Conservation (phyloP, 352 stramenopile genomes). For the Globisporangium rhizosaccharum region DNA sequence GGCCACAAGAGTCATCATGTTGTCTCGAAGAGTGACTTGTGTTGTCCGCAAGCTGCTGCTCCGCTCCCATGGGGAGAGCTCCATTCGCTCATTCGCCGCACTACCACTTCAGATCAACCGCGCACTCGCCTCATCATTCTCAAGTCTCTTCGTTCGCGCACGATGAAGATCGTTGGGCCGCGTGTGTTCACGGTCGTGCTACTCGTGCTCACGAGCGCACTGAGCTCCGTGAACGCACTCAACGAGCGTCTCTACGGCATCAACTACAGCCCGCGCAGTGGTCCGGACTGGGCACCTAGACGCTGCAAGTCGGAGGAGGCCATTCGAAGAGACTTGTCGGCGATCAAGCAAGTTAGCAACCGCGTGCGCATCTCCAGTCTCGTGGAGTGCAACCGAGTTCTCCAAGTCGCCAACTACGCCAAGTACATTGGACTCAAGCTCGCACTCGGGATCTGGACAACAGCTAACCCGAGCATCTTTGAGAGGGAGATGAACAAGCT, state of each 20-base stretch:
- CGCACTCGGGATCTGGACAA: slow-evolving; percentile 64
- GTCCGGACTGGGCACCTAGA: slow-evolving; percentile 33
- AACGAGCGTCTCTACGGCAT: slow-evolving; percentile 60
- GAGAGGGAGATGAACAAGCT: slow-evolving; percentile 42
- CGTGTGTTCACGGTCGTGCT: slow-evolving; percentile 4
- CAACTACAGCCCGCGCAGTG: slow-evolving; percentile 72
- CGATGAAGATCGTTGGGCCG: slow-evolving; percentile 15
- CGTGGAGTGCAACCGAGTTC: slow-evolving; percentile 41
- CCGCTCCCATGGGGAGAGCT: background rate
- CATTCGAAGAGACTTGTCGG: slow-evolving; percentile 51
- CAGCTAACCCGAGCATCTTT: slow-evolving; percentile 24
- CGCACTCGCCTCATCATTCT: background rate
- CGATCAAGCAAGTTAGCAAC: slow-evolving; percentile 36
- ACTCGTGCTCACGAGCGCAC: slow-evolving; percentile 10
- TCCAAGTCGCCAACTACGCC: slow-evolving; percentile 36
- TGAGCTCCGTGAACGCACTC: slow-evolving; percentile 18
- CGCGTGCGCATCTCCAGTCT: slow-evolving; percentile 69
- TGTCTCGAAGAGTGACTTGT: too few relatives aligned
- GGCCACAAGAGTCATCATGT: too few relatives aligned
- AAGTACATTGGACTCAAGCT: slow-evolving; percentile 43
- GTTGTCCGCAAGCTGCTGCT: too few relatives aligned
- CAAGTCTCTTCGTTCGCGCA: background rate
- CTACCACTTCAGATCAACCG: too few relatives aligned
- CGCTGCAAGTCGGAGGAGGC: slow-evolving; percentile 43
- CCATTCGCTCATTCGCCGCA: background rate